phyloP scores from a whole-genome alignment of 768 basidiomycete species.

The Hygrocybe coccinea region DNA sequence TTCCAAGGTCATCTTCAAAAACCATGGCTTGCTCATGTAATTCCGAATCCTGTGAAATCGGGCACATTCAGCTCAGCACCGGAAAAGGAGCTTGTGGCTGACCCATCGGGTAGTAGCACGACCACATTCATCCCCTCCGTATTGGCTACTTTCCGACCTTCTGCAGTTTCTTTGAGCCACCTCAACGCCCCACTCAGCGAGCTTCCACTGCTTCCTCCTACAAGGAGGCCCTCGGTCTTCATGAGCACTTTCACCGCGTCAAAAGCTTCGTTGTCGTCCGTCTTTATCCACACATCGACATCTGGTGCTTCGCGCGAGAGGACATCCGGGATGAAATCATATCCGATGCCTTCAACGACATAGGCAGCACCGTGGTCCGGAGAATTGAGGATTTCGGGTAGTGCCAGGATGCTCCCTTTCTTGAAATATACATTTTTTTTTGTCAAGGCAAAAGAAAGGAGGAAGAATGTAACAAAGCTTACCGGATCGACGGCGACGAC shows the following conservation, averaged over 20 bases:
- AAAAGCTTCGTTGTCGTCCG: slow-evolving; percentile 76
- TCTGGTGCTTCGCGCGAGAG: slow-evolving; percentile 56
- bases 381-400: slow-evolving; percentile 60
- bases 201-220: slow-evolving; percentile 92
- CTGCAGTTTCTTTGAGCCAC: slow-evolving; percentile 64
- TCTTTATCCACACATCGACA: slow-evolving; percentile 84
- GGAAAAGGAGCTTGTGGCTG: slow-evolving; percentile 25
- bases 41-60: slow-evolving; percentile 67
- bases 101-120: slow-evolving; percentile 87
- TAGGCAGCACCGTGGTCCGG: slow-evolving; percentile 52
- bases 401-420: slow-evolving; percentile 85
- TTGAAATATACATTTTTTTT: slow-evolving; percentile 30
- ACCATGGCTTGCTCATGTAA: slow-evolving; percentile 94
- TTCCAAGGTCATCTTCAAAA: slow-evolving; percentile 62
- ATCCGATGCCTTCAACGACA: slow-evolving; percentile 93
- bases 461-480: slow-evolving; percentile 21
- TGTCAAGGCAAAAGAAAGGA: slow-evolving; percentile 7
- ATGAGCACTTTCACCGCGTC: slow-evolving; percentile 70
- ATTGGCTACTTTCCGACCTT: slow-evolving; percentile 58
- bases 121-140: slow-evolving; percentile 82
- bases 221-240: slow-evolving; percentile 79
- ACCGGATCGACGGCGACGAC: slow-evolving; percentile 93
- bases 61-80: slow-evolving; percentile 4
- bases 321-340: slow-evolving; percentile 88
- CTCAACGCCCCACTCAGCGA: slow-evolving; percentile 70